These are phyloP conservation scores for Candida vaughaniae DNA, from an alignment of 805 yeast genomes.

Conservation along the genomic window DNA sequence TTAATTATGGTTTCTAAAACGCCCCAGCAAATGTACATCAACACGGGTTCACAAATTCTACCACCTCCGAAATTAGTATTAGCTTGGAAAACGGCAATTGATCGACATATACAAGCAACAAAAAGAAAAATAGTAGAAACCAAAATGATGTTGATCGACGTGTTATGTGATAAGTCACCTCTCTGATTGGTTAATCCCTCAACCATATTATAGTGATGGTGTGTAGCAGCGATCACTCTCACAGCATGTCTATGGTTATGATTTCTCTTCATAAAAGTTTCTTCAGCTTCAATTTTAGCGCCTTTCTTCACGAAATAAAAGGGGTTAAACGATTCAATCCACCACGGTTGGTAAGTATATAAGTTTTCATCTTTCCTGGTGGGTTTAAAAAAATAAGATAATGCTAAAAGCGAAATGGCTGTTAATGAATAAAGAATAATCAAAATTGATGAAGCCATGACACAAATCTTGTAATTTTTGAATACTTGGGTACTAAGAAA, in stretches of 20 bases:
- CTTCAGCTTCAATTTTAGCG: slow-evolving; percentile 49
- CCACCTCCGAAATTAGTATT: slow-evolving; percentile 13
- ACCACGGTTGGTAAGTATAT: slow-evolving; percentile 70
- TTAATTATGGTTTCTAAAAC: slow-evolving; percentile 58
- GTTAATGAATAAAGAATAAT: slow-evolving; percentile 49
- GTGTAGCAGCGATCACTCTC: slow-evolving; percentile 61
- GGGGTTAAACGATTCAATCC: slow-evolving; percentile 66
- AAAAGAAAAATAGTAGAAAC: slow-evolving; percentile 50
- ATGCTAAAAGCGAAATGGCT: slow-evolving; percentile 47
- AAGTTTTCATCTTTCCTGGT: slow-evolving; percentile 49
- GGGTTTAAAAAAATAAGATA: slow-evolving; percentile 57
- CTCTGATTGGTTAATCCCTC: slow-evolving; percentile 34
- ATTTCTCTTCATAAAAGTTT: slow-evolving; percentile 45
- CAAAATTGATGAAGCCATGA: slow-evolving; percentile 41
- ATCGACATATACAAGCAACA: slow-evolving; percentile 50
- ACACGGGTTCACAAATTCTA: slow-evolving; percentile 46
- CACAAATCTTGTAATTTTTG: slow-evolving; percentile 53
- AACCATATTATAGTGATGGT: slow-evolving; percentile 36
- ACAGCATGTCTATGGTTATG: slow-evolving; percentile 50
- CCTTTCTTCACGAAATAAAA: slow-evolving; percentile 57
- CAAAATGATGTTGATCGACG: slow-evolving; percentile 46
- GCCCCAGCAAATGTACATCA: slow-evolving; percentile 70
- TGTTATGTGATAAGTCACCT: slow-evolving; percentile 48
- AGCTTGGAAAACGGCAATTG: slow-evolving; percentile 44
- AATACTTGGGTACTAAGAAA: slow-evolving; percentile 46